A percentile compares a stretch with the other conserved stretches of the same genome.
Evolutionary conservation across 108 stramenopile species (phyloP).

Genomic region (Ochromonas danica): DNA sequence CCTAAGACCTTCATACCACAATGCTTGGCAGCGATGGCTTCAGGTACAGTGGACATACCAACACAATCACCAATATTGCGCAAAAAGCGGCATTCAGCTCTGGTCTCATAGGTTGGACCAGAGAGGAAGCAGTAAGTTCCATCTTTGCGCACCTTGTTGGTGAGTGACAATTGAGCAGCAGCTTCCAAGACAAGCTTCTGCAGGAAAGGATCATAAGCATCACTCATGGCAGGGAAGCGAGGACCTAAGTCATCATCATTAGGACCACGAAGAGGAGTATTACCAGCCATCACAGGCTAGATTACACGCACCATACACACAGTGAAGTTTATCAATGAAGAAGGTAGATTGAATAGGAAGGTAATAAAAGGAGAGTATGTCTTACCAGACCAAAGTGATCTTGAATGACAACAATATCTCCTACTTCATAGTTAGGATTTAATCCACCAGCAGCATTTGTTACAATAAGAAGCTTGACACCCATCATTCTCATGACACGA

Average conservation of each 20-base stretch:
- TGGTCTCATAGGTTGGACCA: conserved; percentile 86
- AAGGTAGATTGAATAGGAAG: not conserved
- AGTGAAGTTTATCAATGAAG: too few relatives aligned
- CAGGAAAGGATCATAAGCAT: conserved; percentile 65
- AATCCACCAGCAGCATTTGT: conserved; percentile 90
- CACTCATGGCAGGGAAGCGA: conserved; percentile 75
- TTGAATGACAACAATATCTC: conserved; percentile 76
- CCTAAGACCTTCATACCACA: conserved; percentile 78
- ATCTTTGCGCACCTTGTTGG: conserved; percentile 58
- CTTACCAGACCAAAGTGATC: conserved; percentile 82
- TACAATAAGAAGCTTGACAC: conserved; percentile 70
- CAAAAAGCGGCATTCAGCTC: conserved; percentile 73
- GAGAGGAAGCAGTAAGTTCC: conserved; percentile 84
- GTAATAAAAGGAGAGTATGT: conserved; percentile 35
- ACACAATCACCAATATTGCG: conserved; percentile 67
- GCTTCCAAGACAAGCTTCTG: conserved; percentile 57
- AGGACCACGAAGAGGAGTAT: conserved; percentile 78
- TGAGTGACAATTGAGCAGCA: conserved; percentile 57
- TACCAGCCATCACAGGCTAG: conserved; percentile 55
- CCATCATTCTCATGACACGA: conserved; percentile 72
- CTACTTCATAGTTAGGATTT: conserved; percentile 69
- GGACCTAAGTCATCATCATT: conserved; percentile 83
- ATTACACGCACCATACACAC: not conserved
- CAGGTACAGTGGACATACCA: conserved; percentile 83
- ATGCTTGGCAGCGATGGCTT: conserved; percentile 82